Conservation (phyloP, 768 basidiomycete species). For the Tulasnella sp. region DNA sequence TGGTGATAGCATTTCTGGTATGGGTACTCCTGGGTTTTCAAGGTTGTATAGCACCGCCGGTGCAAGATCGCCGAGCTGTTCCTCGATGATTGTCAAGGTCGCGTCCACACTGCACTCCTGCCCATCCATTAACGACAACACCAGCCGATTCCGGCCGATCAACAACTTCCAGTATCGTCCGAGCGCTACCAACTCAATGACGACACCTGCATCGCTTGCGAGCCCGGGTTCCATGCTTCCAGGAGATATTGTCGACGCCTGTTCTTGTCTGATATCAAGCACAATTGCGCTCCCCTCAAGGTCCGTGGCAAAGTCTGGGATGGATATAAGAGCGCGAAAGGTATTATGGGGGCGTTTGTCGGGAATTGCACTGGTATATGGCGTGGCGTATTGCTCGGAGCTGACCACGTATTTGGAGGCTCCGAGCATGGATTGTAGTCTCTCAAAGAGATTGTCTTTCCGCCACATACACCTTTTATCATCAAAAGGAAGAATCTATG, state of each 20-base stretch:
- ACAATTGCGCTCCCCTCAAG: background rate
- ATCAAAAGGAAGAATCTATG: too few species aligned
- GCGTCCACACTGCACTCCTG: slow-evolving; percentile 1
- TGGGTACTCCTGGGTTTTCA: too few species aligned
- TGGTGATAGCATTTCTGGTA: too few species aligned
- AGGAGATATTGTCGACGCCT: background rate
- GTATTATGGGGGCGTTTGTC: too few species aligned
- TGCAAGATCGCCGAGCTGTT: background rate
- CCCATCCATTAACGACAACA: slow-evolving; percentile 1
- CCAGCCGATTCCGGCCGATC: slow-evolving; percentile 6
- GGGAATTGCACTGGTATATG: too few species aligned
- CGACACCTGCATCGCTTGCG: background rate
- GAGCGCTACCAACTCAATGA: slow-evolving; percentile 9
- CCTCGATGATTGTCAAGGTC: background rate
- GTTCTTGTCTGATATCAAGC: background rate
- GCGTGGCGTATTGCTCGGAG: too few species aligned
- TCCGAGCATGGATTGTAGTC: too few species aligned
- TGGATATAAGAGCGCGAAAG: slow-evolving; percentile 8
- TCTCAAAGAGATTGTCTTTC: too few species aligned
- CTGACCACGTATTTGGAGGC: too few species aligned
- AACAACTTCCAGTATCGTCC: slow-evolving; percentile 1
- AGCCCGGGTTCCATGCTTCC: background rate
- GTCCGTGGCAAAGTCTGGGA: background rate
- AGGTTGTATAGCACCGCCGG: too few species aligned
- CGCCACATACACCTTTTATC: too few species aligned